Conservation (phyloP, 2,329 filamentous ascomycete genomes). For the Arthrobotrys iridis region DNA sequence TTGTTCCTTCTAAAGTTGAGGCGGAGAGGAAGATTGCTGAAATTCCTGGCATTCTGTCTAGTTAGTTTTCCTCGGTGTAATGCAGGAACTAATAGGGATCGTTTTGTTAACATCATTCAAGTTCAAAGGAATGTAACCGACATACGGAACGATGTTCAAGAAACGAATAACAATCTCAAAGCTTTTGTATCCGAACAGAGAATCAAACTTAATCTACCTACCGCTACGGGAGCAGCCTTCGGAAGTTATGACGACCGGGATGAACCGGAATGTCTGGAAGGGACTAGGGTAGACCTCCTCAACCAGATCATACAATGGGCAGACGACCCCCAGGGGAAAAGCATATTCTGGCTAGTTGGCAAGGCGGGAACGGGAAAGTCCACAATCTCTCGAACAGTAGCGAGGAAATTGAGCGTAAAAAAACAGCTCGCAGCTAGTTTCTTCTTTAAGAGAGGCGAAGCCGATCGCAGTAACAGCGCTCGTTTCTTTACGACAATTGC, state of each 20-base stretch:
- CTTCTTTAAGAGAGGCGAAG: too few species aligned
- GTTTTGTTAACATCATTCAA: neutral
- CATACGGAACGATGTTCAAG: neutral
- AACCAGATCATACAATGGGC: constrained; percentile 51
- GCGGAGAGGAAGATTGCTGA: neutral
- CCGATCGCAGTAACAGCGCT: constrained; percentile 24
- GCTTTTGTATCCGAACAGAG: too few species aligned
- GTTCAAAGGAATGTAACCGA: neutral
- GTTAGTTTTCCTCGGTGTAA: neutral
- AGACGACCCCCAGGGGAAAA: constrained; percentile 12
- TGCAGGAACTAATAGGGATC: neutral
- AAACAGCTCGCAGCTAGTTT: too few species aligned
- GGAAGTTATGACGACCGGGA: constrained; percentile 54
- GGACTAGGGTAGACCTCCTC: constrained; percentile 57
- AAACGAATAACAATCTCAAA: neutral
- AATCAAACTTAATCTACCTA: constrained; percentile 1
- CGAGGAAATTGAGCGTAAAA: too few species aligned
- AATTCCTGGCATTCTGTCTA: neutral
- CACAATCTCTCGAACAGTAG: too few species aligned
- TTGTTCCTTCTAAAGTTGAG: neutral
- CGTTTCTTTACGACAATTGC: constrained; percentile 47
- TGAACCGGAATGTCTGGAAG: constrained; percentile 54
- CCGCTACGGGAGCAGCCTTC: constrained; percentile 55
- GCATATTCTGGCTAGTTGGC: constrained; percentile 60
- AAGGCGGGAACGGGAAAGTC: too few species aligned